phyloP scores from a whole-genome alignment of 768 basidiomycete genomes.

The Amanita molliuscula region DNA sequence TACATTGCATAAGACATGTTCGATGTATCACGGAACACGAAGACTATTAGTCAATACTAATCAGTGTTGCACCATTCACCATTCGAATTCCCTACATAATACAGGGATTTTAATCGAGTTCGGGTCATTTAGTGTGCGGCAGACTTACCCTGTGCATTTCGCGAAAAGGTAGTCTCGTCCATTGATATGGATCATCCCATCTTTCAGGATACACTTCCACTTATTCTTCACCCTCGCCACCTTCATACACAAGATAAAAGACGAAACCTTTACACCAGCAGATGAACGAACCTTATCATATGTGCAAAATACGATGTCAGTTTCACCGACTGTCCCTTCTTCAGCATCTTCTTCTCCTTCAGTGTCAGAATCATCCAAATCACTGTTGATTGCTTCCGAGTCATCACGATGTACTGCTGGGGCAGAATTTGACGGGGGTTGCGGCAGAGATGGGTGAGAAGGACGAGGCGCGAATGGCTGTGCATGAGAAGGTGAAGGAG shows the following conservation, averaged over 20 bases:
- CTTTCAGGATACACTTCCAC: conserved; percentile 98
- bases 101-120: neutral
- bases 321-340: conserved; percentile 61
- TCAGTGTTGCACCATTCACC: conserved; percentile 18
- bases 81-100: conserved; percentile 31
- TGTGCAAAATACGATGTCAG: conserved; percentile 95
- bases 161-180: conserved; percentile 96
- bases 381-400: conserved; percentile 89
- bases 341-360: conserved; percentile 79
- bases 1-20: neutral
- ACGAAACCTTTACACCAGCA: conserved; percentile 2
- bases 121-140: neutral
- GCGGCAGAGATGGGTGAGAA: conserved; percentile 70
- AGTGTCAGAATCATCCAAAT: conserved; percentile 91
- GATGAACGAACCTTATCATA: conserved; percentile 81
- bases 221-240: conserved; percentile 99
- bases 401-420: conserved; percentile 30
- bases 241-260: conserved; percentile 27
- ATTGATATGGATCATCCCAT: conserved; percentile 95
- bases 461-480: conserved; percentile 59
- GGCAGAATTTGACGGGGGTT: conserved; percentile 28
- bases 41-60: too few relatives aligned
- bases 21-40: neutral
- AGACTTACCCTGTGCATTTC: conserved; percentile 86
- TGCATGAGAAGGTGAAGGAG: conserved; percentile 44